Base-by-base conservation (phyloP, 805 yeast genomes). In the Candida yuanshanica region DNA sequence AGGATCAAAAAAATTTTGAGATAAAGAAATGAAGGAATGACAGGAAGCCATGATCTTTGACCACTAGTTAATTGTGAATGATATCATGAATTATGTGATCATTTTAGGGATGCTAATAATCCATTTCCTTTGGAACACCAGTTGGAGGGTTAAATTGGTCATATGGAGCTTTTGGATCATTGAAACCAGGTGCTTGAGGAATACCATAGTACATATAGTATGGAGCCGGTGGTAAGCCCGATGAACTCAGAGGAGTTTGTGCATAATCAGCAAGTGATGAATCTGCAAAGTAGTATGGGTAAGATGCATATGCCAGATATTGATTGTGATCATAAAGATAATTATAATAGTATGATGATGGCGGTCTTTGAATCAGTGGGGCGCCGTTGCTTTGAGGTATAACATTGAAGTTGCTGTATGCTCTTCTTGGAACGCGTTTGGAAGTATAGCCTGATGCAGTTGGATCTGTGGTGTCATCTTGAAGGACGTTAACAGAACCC, bases 131-230 rank as follows among this genome's bases (percentile, higher is more conserved):
- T 23, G 40, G 37, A 2, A 34, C 45, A 27, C 16, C 38, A 16
- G 34, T 32, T 10, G 44, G 31, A 5, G 31, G 14, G 16, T 37
- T 33, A 16, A 32, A 40, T n/a, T 43, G 39, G 12, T 35, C 43
- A 33, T 43, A 42, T n/a, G 38, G 37, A 18, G 26, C 31, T 7
- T 46, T 46, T 16, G 37, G 10, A 11, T 44, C 48, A n/a, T 20
- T 34, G 36, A 43, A 43, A 11, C 29, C 44, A 20, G 53, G 47
- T 4, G 49, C 46, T 24, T 48, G 55, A 14, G 60, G 55, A 36
- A 55, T 49, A 14, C 55, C 45, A 37, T 54, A 58, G 35, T 58
- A 58, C 60, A 53, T 56, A 41, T 56, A 59, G 34, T 52, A 55
- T 31, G 62, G 62, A 11, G 59, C 55, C n/a, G 56, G 59, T 20